Base-by-base conservation (phyloP, 495 filamentous ascomycete genomes). In the Podospora appendiculata region DNA sequence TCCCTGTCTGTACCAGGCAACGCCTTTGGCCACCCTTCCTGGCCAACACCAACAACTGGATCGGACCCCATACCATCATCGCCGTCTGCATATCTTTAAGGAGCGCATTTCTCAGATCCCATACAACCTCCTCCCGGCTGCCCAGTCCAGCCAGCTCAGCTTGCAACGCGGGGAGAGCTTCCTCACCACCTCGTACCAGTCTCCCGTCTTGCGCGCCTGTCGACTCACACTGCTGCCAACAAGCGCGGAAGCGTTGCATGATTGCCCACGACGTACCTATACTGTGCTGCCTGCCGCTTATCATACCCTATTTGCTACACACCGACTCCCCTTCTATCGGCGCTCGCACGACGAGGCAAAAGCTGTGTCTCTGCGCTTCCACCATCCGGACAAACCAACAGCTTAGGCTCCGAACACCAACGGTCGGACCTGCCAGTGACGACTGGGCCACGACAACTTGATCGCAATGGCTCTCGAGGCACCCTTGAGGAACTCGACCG, bases 391-490 rank as follows among this genome's bases (percentile, higher is more conserved):
- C 25, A 25, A 25, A 25, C 25, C 25, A 25, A 25, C 25, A 2
- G 25, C 25, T 25, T 25, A 25, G 25, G 25, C 25, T 25, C 5
- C 25, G 25, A 25, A 25, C 25, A 25, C 25, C 25, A 25, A 25
- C 25, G 25, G 25, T 25, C 25, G 25, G 25, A 25, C 25, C 25
- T 25, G 25, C 25, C 25, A 25, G 25, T 25, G 25, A 25, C 25
- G 25, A 25, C 25, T 25, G 25, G 25, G 25, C 25, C 25, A 25
- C 25, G 25, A 25, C 25, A 25, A 25, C 25, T 25, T 19, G 49
- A 47, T 44, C 56, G 58, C 54, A 62, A 83, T 83, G 79, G 79
- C 79, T 63, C 74, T 83, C 67, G 76, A 83, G 67, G 78, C 71
- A 56, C 79, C 78, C 44, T 60, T 83, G 53, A 64, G 78, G 47